Percentiles rank a stretch among this genome's conserved stretches.
Conservation (phyloP, 495 filamentous ascomycete species). For the Viridothelium virens region DNA sequence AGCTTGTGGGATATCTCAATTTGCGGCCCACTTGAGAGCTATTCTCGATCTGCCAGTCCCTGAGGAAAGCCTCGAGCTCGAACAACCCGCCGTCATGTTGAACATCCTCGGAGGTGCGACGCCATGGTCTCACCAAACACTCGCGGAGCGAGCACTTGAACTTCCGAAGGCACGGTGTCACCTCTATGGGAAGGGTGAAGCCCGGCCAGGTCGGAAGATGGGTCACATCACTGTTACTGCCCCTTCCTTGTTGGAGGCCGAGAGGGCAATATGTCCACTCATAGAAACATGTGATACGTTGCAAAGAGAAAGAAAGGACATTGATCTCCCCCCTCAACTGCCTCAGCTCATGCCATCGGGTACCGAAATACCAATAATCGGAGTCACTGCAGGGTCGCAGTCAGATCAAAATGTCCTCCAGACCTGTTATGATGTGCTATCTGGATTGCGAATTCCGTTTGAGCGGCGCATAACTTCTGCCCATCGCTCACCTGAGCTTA, state of each 20-base stretch:
- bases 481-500: slow-evolving; percentile 78
- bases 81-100: slow-evolving; percentile 75
- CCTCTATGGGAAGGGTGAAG: slow-evolving; percentile 82
- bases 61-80: slow-evolving; percentile 48
- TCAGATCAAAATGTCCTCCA: slow-evolving; percentile 77
- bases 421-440: slow-evolving; percentile 67
- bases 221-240: slow-evolving; percentile 80
- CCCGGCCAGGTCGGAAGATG: slow-evolving; percentile 85
- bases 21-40: slow-evolving; percentile 78
- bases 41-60: slow-evolving; percentile 73
- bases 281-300: slow-evolving; percentile 31
- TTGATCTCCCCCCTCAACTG: slow-evolving; percentile 9
- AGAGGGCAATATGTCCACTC: slow-evolving; percentile 50
- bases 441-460: slow-evolving; percentile 66
- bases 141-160: slow-evolving; percentile 57
- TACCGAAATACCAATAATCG: slow-evolving; percentile 52
- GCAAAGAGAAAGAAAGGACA: not conserved
- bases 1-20: slow-evolving; percentile 83
- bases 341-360: not conserved
- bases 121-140: slow-evolving; percentile 58
- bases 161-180: slow-evolving; percentile 61
- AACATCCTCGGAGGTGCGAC: slow-evolving; percentile 83
- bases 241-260: slow-evolving; percentile 61
- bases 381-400: slow-evolving; percentile 92
- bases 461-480: slow-evolving; percentile 83